A percentile compares a stretch with the other conserved stretches of the same genome.
Conservation (phyloP, 2,329 filamentous ascomycete genomes). For the Neodidymelliopsis sp. region DNA sequence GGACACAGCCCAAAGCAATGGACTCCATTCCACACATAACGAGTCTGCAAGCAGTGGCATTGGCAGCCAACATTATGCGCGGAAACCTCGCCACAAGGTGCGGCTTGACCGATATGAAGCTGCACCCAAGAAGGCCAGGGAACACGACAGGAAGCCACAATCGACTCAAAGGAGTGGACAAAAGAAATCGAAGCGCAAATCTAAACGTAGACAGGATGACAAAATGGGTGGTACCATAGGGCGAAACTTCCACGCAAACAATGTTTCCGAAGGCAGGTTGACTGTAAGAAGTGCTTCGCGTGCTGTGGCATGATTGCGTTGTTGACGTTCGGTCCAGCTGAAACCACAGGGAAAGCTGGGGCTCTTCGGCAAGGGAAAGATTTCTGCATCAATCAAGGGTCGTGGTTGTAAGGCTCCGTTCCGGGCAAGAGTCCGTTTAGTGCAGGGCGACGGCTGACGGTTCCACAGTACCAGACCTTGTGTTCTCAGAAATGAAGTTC, state of each 20-base stretch:
- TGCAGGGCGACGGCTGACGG: slow-evolving; percentile 28
- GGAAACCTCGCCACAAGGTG: slow-evolving; percentile 56
- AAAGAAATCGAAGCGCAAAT: slow-evolving; percentile 45
- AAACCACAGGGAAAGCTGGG: slow-evolving; percentile 52
- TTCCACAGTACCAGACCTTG: slow-evolving; percentile 57
- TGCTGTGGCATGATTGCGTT: slow-evolving; percentile 12
- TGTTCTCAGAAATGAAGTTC: slow-evolving; percentile 61
- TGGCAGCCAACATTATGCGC: slow-evolving; percentile 48
- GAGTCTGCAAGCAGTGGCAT: slow-evolving; percentile 24
- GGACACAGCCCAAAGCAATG: slow-evolving; percentile 23
- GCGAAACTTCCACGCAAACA: slow-evolving; percentile 55
- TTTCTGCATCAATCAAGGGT: slow-evolving; percentile 54
- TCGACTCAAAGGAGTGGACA: slow-evolving; percentile 33
- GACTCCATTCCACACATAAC: slow-evolving; percentile 21
- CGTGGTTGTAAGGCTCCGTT: slow-evolving; percentile 50
- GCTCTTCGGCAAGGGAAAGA: slow-evolving; percentile 58
- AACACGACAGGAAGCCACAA: slow-evolving; percentile 32
- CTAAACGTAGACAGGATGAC: slow-evolving; percentile 47
- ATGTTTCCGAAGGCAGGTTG: slow-evolving; percentile 54
- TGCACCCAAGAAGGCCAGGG: slow-evolving; percentile 38
- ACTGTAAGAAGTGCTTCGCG: slow-evolving; percentile 49
- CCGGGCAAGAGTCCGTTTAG: slow-evolving; percentile 17
- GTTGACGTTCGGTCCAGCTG: slow-evolving; percentile 50
- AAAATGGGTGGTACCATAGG: slow-evolving; percentile 48
- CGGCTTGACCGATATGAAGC: slow-evolving; percentile 55